Evolutionary conservation across 139 green algal species (phyloP).

Genomic region (Astrephomene gubernaculifera): DNA sequence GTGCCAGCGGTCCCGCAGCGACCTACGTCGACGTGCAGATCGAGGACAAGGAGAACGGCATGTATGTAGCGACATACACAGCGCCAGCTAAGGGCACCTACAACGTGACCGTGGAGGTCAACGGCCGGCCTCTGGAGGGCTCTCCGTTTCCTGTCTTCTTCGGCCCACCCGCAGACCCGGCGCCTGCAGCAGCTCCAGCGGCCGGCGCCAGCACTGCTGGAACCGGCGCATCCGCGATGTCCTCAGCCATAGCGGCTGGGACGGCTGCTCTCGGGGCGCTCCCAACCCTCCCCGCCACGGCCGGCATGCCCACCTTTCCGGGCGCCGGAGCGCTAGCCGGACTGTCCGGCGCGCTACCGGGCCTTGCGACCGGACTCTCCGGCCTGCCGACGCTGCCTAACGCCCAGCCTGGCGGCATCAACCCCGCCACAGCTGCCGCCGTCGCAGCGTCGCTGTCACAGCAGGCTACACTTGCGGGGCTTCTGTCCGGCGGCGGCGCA

Average conservation of each 20-base stretch:
- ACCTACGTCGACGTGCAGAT: slow-evolving; percentile 54
- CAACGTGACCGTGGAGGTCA: slow-evolving; percentile 78
- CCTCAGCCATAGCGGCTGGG: slow-evolving; percentile 5
- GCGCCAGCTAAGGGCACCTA: slow-evolving; percentile 83
- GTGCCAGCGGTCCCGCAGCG: too few species aligned
- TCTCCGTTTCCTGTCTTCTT: slow-evolving; percentile 95
- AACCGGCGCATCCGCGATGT: not conserved
- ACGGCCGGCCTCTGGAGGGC: slow-evolving; percentile 81
- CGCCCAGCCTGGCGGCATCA: slow-evolving; percentile 31
- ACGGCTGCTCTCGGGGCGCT: slow-evolving; percentile 5
- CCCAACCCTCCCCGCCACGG: too few species aligned
- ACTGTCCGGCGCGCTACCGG: not conserved
- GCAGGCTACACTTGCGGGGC: slow-evolving; percentile 23
- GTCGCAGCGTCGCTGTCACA: slow-evolving; percentile 33
- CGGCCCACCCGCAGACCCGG: slow-evolving; percentile 62
- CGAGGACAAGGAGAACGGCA: slow-evolving; percentile 84
- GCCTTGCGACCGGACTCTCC: not conserved
- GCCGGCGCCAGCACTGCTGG: not conserved
- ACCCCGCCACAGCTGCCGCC: slow-evolving; percentile 35
- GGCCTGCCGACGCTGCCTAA: slow-evolving; percentile 8
- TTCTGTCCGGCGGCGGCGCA: not conserved
- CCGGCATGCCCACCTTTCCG: not conserved
- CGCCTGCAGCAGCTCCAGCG: not conserved
- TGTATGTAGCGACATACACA: slow-evolving; percentile 86
- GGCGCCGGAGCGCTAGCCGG: not conserved